Conservation (phyloP, 768 basidiomycete genomes). For the Sarcodon sp. region DNA sequence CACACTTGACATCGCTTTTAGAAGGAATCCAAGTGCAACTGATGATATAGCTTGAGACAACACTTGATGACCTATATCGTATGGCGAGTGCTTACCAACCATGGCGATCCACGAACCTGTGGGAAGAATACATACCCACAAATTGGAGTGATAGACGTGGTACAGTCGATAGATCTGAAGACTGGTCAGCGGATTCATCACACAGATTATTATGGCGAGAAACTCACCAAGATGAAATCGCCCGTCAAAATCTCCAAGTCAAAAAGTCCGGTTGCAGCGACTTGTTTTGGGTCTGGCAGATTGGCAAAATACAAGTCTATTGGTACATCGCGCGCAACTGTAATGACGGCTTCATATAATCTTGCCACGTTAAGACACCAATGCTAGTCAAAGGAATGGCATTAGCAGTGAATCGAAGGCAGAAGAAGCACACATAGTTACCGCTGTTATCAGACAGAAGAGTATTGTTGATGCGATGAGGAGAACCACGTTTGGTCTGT, state of each 20-base stretch:
- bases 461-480: not conserved
- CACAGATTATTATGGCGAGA: not conserved
- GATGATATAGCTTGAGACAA: not conserved
- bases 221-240: not conserved
- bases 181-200: too few relatives aligned
- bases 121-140: not conserved
- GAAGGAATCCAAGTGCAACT: not conserved
- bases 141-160: not conserved
- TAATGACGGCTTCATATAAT: not conserved
- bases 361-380: not conserved
- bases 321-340: not conserved
- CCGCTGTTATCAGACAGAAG: not conserved
- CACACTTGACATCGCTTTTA: not conserved
- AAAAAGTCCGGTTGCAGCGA: not conserved
- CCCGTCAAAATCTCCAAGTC: not conserved
- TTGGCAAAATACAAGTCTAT: not conserved
- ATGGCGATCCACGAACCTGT: not conserved
- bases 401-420: too few relatives aligned
- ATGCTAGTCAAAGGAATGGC: not conserved
- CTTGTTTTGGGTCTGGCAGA: not conserved
- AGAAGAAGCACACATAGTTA: not conserved
- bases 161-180: not conserved
- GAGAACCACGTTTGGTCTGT: not conserved
- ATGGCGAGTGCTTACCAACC: not conserved
- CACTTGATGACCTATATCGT: not conserved